Percentiles rank a stretch among this genome's conserved stretches.
Evolutionary conservation across 305 asterid genomes (phyloP).

Genomic region (Solanum hybrid): DNA sequence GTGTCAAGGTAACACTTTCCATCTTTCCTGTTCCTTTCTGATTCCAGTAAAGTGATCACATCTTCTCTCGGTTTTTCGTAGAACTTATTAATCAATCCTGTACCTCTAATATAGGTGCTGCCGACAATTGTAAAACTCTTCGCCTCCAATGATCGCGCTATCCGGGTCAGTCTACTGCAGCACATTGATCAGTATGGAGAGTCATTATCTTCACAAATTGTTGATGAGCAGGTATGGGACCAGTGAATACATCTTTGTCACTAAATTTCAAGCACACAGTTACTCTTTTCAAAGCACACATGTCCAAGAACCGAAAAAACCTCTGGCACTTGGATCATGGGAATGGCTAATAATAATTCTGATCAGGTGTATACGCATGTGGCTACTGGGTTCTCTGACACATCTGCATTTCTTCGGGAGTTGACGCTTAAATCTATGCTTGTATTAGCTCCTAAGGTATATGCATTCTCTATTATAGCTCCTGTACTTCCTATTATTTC

Average conservation of each 20-base stretch:
- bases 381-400: constrained; percentile 87
- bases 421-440: constrained; percentile 94
- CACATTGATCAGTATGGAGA: constrained; percentile 94
- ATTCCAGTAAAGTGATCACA: not conserved
- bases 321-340: not conserved
- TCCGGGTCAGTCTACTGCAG: constrained; percentile 87
- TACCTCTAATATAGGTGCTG: constrained; percentile 37
- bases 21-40: not conserved
- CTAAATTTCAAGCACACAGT: not conserved
- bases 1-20: constrained; percentile 44
- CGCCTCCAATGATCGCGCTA: constrained; percentile 82
- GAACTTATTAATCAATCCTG: not conserved
- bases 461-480: constrained; percentile 5
- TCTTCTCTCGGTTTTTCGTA: not conserved
- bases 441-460: constrained; percentile 94
- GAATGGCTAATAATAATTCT: constrained; percentile 9
- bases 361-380: constrained; percentile 85
- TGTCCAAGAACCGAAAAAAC: not conserved
- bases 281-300: not conserved
- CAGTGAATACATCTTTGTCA: not conserved
- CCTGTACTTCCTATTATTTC: not conserved
- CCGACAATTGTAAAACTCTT: constrained; percentile 87
- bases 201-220: constrained; percentile 71
- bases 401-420: constrained; percentile 92
- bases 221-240: constrained; percentile 67